Percentiles rank a stretch among this genome's conserved stretches.
These are phyloP conservation scores for Alternaria angustiovoidea DNA, from an alignment of 2,329 filamentous ascomycete genomes.

Conservation along the genomic window DNA sequence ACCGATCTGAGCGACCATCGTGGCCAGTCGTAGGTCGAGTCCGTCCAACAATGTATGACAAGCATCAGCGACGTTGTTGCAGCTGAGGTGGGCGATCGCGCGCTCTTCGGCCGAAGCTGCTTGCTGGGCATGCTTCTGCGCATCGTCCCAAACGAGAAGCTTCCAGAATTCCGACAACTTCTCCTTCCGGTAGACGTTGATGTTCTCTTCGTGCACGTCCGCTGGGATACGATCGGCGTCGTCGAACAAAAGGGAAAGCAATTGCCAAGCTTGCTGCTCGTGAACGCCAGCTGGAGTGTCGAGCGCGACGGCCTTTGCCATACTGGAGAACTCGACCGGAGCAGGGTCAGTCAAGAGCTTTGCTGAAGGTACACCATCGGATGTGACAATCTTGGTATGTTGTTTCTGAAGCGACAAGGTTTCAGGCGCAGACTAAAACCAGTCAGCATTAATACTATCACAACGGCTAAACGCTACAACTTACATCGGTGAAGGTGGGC, in stretches of 20 bases:
- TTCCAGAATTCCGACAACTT: constrained; percentile 74
- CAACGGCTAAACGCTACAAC: constrained; percentile 17
- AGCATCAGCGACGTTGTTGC: constrained; percentile 80
- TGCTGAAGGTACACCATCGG: constrained; percentile 68
- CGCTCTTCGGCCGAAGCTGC: constrained; percentile 78
- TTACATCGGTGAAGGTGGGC: constrained; percentile 57
- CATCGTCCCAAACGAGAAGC: constrained; percentile 51
- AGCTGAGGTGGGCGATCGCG: constrained; percentile 80
- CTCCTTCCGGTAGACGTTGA: constrained; percentile 58
- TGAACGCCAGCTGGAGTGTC: constrained; percentile 56
- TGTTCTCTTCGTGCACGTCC: constrained; percentile 55
- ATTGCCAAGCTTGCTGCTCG: constrained; percentile 82
- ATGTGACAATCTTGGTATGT: constrained; percentile 54
- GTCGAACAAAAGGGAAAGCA: constrained; percentile 88
- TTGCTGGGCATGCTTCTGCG: constrained; percentile 60
- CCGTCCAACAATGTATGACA: constrained; percentile 80
- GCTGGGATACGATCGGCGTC: constrained; percentile 49
- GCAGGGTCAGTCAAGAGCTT: constrained; percentile 56
- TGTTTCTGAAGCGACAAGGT: constrained; percentile 65
- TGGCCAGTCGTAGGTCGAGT: constrained; percentile 83
- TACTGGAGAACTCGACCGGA: constrained; percentile 61
- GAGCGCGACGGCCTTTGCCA: constrained; percentile 55
- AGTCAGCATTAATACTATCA: constrained; percentile 23
- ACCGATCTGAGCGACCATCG: constrained; percentile 82
- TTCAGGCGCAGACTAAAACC: constrained; percentile 61